Evolutionary conservation across 768 basidiomycete species (phyloP), one percentile per base, ranked within the genome.

Genomic region (Rhizopogon vinicolor): DNA sequence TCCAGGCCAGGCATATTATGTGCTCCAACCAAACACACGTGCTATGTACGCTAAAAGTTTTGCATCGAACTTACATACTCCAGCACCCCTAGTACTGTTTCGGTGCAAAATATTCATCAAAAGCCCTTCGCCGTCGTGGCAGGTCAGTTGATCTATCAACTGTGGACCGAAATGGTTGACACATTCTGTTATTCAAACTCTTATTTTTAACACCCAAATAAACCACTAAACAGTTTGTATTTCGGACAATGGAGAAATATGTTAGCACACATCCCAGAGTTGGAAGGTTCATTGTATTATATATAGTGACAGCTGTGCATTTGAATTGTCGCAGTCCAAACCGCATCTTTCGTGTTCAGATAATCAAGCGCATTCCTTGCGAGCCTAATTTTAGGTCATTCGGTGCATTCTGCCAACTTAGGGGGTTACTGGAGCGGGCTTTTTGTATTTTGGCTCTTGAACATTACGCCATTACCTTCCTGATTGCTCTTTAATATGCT

Each of bases 1-100:
- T 37, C 16, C 33, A 49, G 48, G 48, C 46, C 39, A 49, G 35
- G 35, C 48, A 49, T 49, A 49, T 49, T 49, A 49, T 48, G 45
- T 48, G 45, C 48, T 39, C 35, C 19, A 16, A n/a, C 16, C 7
- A 41, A 41, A 35, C 48, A 49, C 48, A 37, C 19, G 46, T 33
- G 48, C 48, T 13, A 37, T 9, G 18, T 31, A 31, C 31, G 46
- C 19, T 19, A 49, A 37, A 37, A 22, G 35, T 49, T 19, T 22
- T 37, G 19, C 35, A 5, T 49, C 19, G 48, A 49, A 37, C 14
- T 49, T 49, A 16, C 48, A 37, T 49, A 22, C 35, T 16, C 35
- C 22, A 25, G 48, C 35, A 37, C 19, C 5, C 22, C 25, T 49
- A 9, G 12, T 22, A 22, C 5, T 19, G 25, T 25, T 25, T 25